A percentile compares a stretch with the other conserved stretches of the same genome.
Evolutionary conservation across 2,329 filamentous ascomycete genomes (phyloP).

Genomic region (Diaporthe aspalathi): DNA sequence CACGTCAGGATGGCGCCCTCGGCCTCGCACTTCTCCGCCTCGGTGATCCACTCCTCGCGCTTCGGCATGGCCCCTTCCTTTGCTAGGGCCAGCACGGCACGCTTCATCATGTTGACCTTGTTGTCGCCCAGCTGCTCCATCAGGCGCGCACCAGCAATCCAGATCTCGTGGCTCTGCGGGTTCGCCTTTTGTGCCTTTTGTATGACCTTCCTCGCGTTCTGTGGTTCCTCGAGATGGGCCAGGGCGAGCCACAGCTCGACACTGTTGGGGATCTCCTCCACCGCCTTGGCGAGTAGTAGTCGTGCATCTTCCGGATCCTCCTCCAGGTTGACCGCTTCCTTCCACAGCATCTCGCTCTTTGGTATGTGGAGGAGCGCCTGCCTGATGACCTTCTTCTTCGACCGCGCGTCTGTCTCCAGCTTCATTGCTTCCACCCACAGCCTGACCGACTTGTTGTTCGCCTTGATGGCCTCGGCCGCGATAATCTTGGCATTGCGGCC

Average conservation of each 20-base stretch:
- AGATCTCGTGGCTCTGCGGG: slow-evolving; percentile 93
- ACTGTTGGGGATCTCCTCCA: slow-evolving; percentile 92
- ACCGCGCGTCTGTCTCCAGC: slow-evolving; percentile 82
- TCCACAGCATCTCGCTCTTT: slow-evolving; percentile 97
- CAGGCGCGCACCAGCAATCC: slow-evolving; percentile 92
- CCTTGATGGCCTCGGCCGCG: slow-evolving; percentile 90
- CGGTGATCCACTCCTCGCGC: slow-evolving; percentile 94
- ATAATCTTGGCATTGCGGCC: slow-evolving; percentile 95
- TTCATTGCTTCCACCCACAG: slow-evolving; percentile 98
- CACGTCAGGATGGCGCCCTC: slow-evolving; percentile 91
- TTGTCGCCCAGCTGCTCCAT: slow-evolving; percentile 87
- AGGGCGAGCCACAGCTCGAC: slow-evolving; percentile 96
- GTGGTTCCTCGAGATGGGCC: slow-evolving; percentile 86
- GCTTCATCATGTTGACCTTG: slow-evolving; percentile 93
- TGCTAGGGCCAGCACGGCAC: slow-evolving; percentile 86
- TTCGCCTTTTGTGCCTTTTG: slow-evolving; percentile 95
- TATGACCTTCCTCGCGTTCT: slow-evolving; percentile 93
- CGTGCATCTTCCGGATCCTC: slow-evolving; percentile 90
- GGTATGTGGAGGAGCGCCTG: slow-evolving; percentile 93
- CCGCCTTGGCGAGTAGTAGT: slow-evolving; percentile 91
- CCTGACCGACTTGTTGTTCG: slow-evolving; percentile 87
- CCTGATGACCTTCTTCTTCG: slow-evolving; percentile 92
- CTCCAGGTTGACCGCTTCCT: slow-evolving; percentile 94
- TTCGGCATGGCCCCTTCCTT: slow-evolving; percentile 97
- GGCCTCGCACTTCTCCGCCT: slow-evolving; percentile 94